Conservation (phyloP, 805 yeast genomes). For the Kuraishia ogatae region DNA sequence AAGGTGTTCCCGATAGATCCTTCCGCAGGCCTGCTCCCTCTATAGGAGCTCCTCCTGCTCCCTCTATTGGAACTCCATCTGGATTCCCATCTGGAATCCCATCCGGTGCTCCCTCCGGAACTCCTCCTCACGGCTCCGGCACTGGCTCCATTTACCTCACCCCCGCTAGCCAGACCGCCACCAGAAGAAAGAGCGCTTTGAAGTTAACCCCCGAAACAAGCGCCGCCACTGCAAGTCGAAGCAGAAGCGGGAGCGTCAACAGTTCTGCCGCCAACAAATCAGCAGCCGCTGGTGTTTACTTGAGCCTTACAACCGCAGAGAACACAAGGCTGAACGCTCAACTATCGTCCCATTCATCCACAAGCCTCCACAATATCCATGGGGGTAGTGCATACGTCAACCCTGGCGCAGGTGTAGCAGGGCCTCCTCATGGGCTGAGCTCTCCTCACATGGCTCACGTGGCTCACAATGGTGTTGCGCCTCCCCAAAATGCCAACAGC, state of each 20-base stretch:
- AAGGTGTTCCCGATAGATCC: conserved; percentile 24
- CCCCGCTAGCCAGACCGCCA: conserved; percentile 11
- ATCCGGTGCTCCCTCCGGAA: no score
- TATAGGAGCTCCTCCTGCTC: conserved; percentile 4
- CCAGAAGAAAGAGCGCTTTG: conserved; percentile 38
- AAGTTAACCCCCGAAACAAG: conserved; percentile 1
- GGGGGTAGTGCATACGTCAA: conserved; percentile 2
- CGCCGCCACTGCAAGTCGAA: conserved; percentile 7
- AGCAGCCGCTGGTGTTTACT: conserved; percentile 55
- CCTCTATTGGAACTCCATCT: not conserved
- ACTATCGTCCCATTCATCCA: conserved; percentile 31
- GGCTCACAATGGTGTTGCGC: not conserved
- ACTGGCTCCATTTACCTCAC: conserved; percentile 18
- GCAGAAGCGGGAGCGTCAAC: not conserved
- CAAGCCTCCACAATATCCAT: conserved; percentile 3
- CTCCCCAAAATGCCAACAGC: not conserved
- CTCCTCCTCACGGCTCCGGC: no score
- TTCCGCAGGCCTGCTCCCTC: conserved; percentile 14
- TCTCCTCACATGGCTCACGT: not conserved
- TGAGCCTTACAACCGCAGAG: conserved; percentile 69
- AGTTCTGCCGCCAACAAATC: conserved; percentile 8
- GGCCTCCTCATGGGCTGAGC: not conserved
- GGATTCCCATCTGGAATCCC: no score
- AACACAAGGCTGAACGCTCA: conserved; percentile 68
- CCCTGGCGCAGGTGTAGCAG: not conserved